phyloP scores from a whole-genome alignment of 148 eudicot genomes.

The Gaultheria prostrata region DNA sequence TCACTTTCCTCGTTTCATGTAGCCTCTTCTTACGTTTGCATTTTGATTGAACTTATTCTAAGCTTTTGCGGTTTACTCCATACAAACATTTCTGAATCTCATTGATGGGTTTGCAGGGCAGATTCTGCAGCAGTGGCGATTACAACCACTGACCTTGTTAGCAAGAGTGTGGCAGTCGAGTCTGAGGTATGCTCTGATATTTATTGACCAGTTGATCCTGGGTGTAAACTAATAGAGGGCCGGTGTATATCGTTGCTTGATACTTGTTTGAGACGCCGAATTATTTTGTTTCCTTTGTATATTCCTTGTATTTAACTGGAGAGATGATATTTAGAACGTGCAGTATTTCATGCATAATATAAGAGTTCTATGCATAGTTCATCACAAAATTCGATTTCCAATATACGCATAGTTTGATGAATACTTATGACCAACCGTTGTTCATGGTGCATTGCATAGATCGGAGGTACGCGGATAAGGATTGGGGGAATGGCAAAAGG shows the following conservation, averaged over 20 bases:
- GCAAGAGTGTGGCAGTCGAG: slow-evolving; percentile 92
- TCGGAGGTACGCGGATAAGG: slow-evolving; percentile 66
- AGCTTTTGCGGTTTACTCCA: not conserved
- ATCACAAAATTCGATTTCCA: not conserved
- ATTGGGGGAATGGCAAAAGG: slow-evolving; percentile 99
- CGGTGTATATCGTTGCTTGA: not conserved
- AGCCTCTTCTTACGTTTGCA: not conserved
- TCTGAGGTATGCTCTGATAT: slow-evolving; percentile 47
- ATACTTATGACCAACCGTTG: not conserved
- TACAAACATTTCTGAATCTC: slow-evolving; percentile 7
- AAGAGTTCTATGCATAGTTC: not conserved
- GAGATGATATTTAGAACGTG: not conserved
- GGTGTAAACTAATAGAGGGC: not conserved
- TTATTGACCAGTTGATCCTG: not conserved
- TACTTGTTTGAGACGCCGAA: not conserved
- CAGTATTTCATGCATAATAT: not conserved
- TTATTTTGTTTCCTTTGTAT: not conserved
- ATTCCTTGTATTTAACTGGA: not conserved
- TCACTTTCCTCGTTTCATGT: not conserved
- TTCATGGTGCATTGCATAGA: slow-evolving; percentile 27
- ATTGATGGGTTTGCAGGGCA: slow-evolving; percentile 57
- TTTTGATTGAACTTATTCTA: not conserved
- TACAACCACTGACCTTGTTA: slow-evolving; percentile 97
- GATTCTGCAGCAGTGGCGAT: slow-evolving; percentile 97
- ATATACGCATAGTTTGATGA: not conserved